Conservation (phyloP, 2,329 filamentous ascomycete species). For the Claviceps sp. region DNA sequence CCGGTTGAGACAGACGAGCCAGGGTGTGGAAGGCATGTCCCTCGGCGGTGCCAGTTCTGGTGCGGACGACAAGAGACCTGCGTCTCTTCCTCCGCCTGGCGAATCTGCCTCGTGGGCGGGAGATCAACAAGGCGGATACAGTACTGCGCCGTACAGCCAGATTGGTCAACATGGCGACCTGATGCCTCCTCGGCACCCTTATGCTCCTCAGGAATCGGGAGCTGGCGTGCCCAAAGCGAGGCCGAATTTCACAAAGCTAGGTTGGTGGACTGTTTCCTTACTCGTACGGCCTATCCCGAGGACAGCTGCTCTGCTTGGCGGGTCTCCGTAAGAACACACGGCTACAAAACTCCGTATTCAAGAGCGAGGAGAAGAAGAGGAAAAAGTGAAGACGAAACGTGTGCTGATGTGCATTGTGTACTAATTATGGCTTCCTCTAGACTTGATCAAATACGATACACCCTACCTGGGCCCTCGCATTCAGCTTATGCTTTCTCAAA, state of each 20-base stretch:
- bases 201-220: conserved; percentile 52
- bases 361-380: background rate
- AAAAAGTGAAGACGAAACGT: background rate
- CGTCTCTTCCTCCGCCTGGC: conserved; percentile 54
- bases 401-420: background rate
- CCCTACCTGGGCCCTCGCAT: conserved; percentile 91
- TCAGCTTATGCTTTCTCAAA: conserved; percentile 95
- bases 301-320: background rate
- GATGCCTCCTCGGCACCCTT: conserved; percentile 73
- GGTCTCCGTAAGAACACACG: background rate
- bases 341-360: background rate
- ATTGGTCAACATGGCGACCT: conserved; percentile 54
- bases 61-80: conserved; percentile 27
- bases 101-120: conserved; percentile 42
- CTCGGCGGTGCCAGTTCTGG: conserved; percentile 29
- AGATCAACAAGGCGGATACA: conserved; percentile 43
- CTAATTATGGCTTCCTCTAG: conserved; percentile 29
- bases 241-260: conserved; percentile 91
- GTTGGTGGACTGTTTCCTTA: conserved; percentile 35
- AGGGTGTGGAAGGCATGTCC: conserved; percentile 54
- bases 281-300: background rate
- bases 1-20: conserved; percentile 63
- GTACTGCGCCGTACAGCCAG: conserved; percentile 38
- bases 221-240: conserved; percentile 57
- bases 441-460: conserved; percentile 97